A percentile compares a stretch with the other conserved stretches of the same genome.
Evolutionary conservation across 1,284 basidiomycete species (phyloP).

Genomic region (Papiliotrema terrestris): DNA sequence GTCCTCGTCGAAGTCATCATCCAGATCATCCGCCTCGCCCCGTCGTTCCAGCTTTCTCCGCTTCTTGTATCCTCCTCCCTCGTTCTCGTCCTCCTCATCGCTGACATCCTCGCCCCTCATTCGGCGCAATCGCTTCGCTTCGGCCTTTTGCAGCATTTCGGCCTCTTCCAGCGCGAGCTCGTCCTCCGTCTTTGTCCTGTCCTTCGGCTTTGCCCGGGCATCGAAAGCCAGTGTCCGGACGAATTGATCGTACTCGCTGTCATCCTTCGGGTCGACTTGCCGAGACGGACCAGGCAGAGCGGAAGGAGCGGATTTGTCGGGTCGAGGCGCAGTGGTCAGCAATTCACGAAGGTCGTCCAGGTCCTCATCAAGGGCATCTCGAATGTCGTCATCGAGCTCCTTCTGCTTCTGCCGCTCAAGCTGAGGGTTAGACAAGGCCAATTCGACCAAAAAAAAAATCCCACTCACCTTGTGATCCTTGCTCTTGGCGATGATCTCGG

Average conservation of each 20-base stretch:
- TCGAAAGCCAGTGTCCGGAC: slow-evolving; percentile 93
- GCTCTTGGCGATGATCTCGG: slow-evolving; percentile 95
- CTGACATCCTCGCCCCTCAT: slow-evolving; percentile 80
- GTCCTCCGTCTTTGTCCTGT: slow-evolving; percentile 94
- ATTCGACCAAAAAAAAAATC: background rate
- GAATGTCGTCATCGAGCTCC: slow-evolving; percentile 79
- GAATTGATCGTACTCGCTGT: slow-evolving; percentile 73
- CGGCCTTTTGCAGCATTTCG: slow-evolving; percentile 78
- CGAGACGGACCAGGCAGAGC: slow-evolving; percentile 24
- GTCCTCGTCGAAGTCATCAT: slow-evolving; percentile 71
- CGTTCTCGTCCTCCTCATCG: slow-evolving; percentile 58
- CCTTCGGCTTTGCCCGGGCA: slow-evolving; percentile 87
- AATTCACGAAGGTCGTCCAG: slow-evolving; percentile 78
- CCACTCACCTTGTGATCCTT: slow-evolving; percentile 79
- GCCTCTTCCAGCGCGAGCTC: slow-evolving; percentile 88
- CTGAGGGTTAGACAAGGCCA: slow-evolving; percentile 49
- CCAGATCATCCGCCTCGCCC: slow-evolving; percentile 75
- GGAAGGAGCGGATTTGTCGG: slow-evolving; percentile 43
- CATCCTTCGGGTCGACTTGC: slow-evolving; percentile 24
- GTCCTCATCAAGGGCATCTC: slow-evolving; percentile 83
- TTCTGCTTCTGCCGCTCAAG: slow-evolving; percentile 80
- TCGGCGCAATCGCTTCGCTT: slow-evolving; percentile 70
- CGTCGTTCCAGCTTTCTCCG: slow-evolving; percentile 53
- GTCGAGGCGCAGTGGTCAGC: slow-evolving; percentile 59
- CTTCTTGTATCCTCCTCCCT: slow-evolving; percentile 28